A percentile compares a stretch with the other conserved stretches of the same genome.
phyloP scores from a whole-genome alignment of 2,329 filamentous ascomycete genomes.

The Phialophora chinensis region DNA sequence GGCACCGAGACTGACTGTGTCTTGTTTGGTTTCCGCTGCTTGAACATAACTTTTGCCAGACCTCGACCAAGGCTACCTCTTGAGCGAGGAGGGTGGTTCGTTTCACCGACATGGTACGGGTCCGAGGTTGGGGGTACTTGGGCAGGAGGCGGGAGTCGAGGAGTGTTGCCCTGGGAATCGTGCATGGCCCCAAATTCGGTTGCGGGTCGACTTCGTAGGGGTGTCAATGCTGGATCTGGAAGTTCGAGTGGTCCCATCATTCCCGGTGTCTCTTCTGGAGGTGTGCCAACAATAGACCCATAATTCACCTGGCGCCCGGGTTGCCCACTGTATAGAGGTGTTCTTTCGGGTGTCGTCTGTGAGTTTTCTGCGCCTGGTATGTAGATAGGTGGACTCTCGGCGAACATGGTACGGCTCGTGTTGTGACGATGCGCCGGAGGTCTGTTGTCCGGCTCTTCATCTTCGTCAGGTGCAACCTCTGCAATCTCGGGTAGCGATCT shows the following conservation, averaged over 20 bases:
- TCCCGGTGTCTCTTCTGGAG: conserved; percentile 41
- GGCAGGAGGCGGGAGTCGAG: conserved; percentile 27
- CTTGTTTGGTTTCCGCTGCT: conserved; percentile 17
- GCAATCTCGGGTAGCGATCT: conserved; percentile 25
- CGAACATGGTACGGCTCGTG: conserved; percentile 40
- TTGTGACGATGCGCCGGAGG: conserved; percentile 33
- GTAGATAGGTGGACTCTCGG: conserved; percentile 46
- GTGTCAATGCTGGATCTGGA: conserved; percentile 66
- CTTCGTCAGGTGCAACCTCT: conserved; percentile 30
- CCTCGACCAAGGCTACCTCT: conserved; percentile 24
- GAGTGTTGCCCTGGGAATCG: conserved; percentile 9
- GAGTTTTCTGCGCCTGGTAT: conserved; percentile 47
- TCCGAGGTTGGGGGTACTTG: conserved; percentile 28
- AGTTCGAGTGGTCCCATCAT: conserved; percentile 61
- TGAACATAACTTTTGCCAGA: conserved; percentile 32
- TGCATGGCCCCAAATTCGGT: conserved; percentile 7
- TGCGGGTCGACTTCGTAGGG: conserved; percentile 36
- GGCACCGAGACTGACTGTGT: conserved; percentile 32
- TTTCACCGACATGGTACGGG: conserved; percentile 34
- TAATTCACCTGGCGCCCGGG: conserved; percentile 52
- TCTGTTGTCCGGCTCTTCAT: conserved; percentile 25
- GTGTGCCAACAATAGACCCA: conserved; percentile 67
- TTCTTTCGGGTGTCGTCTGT: conserved; percentile 29
- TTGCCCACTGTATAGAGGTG: conserved; percentile 22
- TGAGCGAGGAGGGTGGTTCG: conserved; percentile 15